phyloP scores from a whole-genome alignment of 495 filamentous ascomycete species.

The Podospora pseudopauciseta region DNA sequence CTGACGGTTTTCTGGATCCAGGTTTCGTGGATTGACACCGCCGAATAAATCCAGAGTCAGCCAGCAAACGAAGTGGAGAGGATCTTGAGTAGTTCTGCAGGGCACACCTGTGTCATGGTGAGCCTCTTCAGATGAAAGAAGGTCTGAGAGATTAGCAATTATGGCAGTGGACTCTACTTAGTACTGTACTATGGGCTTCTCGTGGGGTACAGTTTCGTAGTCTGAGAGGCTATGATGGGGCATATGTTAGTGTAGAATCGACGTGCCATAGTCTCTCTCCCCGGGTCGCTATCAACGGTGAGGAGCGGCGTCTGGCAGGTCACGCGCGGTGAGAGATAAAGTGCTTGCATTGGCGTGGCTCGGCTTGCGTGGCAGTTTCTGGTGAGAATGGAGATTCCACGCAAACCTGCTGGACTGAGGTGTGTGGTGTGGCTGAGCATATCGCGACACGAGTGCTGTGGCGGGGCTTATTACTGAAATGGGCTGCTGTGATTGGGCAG shows the following conservation, averaged over 20 bases:
- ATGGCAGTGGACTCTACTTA: background rate
- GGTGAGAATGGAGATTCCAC: background rate
- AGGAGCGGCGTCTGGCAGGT: background rate
- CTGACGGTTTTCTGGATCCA: background rate
- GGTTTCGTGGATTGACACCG: background rate
- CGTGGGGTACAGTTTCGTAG: background rate
- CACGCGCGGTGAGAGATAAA: background rate
- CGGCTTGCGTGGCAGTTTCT: background rate
- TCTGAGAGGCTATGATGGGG: background rate
- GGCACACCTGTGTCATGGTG: background rate
- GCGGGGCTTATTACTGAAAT: background rate
- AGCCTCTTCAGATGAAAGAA: background rate
- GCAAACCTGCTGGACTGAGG: background rate
- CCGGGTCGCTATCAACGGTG: background rate
- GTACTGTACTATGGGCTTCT: background rate
- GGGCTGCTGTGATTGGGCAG: conserved; percentile 3
- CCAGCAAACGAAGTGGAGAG: background rate
- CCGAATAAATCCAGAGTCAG: background rate
- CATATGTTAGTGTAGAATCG: background rate
- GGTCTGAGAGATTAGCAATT: background rate
- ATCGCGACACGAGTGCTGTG: conserved; percentile 7
- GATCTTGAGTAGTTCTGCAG: background rate
- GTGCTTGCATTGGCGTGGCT: background rate
- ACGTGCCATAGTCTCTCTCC: background rate
- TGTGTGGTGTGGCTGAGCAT: conserved; percentile 14